Conservation (phyloP, 192 early-diverging fungal genomes). For the Podila verticillata region DNA sequence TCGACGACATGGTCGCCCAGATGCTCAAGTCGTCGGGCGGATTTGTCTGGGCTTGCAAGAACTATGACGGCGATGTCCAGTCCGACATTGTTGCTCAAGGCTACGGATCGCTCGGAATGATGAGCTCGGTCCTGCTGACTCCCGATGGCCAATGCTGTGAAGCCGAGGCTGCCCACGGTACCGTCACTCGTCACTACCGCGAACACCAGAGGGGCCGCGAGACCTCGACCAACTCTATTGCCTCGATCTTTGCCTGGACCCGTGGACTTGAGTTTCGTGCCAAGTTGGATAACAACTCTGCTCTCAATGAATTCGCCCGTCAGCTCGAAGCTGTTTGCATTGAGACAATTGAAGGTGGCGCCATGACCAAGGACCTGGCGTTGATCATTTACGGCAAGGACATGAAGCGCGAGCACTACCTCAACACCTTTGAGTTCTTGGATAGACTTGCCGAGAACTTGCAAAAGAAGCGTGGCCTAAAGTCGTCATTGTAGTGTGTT, state of each 20-base stretch:
- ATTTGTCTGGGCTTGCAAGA: slow-evolving; percentile 95
- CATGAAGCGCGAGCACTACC: slow-evolving; percentile 84
- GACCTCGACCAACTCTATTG: slow-evolving; percentile 97
- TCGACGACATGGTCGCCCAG: slow-evolving; percentile 99
- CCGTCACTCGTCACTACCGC: slow-evolving; percentile 93
- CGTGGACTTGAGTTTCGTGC: slow-evolving; percentile 95
- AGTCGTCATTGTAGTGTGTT: slow-evolving; percentile 8
- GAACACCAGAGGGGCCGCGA: slow-evolving; percentile 96
- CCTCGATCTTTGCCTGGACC: slow-evolving; percentile 96
- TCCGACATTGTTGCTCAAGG: slow-evolving; percentile 98
- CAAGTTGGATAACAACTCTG: slow-evolving; percentile 87
- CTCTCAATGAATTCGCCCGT: slow-evolving; percentile 76
- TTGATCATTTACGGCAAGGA: slow-evolving; percentile 91
- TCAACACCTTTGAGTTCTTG: slow-evolving; percentile 90
- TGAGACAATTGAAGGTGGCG: slow-evolving; percentile 83
- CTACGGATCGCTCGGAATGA: slow-evolving; percentile 91
- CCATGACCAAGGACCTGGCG: slow-evolving; percentile 99
- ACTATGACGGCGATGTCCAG: slow-evolving; percentile 97
- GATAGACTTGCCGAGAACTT: slow-evolving; percentile 80
- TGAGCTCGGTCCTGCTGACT: slow-evolving; percentile 96
- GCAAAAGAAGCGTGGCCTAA: slow-evolving; percentile 35
- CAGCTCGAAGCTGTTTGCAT: slow-evolving; percentile 90
- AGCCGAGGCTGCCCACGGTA: slow-evolving; percentile 97
- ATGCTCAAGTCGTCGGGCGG: slow-evolving; percentile 94
- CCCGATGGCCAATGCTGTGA: slow-evolving; percentile 93